phyloP scores from a whole-genome alignment of 2,329 filamentous ascomycete species.

The Byssochlamys sp. region DNA sequence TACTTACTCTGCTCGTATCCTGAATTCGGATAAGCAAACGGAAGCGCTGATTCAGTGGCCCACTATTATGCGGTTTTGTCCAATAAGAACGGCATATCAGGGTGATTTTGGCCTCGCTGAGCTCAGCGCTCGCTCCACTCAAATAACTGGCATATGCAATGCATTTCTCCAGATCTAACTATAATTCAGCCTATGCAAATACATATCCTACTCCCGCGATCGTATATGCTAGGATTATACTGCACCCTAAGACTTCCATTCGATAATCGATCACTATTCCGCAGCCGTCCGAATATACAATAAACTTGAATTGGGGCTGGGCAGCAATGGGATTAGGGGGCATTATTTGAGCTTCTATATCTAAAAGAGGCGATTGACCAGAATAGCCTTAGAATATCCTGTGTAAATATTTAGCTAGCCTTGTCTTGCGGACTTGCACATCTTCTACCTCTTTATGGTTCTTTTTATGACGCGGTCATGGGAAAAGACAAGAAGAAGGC shows the following conservation, averaged over 20 bases:
- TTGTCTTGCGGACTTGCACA: too few relatives aligned
- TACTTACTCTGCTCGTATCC: neutral
- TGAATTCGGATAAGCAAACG: neutral
- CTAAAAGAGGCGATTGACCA: too few relatives aligned
- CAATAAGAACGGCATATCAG: neutral
- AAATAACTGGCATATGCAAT: neutral
- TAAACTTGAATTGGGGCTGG: too few relatives aligned
- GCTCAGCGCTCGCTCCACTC: neutral
- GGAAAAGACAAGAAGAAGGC: too few relatives aligned
- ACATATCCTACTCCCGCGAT: neutral
- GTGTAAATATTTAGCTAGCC: too few relatives aligned
- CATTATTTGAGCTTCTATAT: too few relatives aligned
- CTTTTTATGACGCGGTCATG: too few relatives aligned
- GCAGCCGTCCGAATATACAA: too few relatives aligned
- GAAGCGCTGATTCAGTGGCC: neutral
- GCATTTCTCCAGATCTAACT: neutral
- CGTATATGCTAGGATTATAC: too few relatives aligned
- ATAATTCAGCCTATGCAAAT: neutral
- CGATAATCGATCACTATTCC: neutral
- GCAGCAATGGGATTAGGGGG: too few relatives aligned
- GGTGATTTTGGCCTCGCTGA: neutral
- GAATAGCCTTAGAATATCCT: too few relatives aligned
- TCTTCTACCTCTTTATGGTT: too few relatives aligned
- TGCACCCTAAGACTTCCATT: neutral
- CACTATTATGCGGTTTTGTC: neutral